Conservation (phyloP, 805 yeast genomes). For the Dipodascopsis uninucleata region DNA sequence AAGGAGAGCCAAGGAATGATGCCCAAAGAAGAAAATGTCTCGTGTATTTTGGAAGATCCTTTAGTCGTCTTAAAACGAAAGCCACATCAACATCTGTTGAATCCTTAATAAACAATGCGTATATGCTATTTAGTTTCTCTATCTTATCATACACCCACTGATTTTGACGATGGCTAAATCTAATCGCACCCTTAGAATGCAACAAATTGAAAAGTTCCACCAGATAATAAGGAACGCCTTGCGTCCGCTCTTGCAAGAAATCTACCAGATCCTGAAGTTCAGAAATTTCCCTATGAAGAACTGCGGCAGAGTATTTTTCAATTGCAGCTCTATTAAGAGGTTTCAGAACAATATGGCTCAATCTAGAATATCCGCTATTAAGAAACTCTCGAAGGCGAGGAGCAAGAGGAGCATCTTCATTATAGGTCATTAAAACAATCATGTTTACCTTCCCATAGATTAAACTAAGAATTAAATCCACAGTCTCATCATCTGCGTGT, state of each 20-base stretch:
- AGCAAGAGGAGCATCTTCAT: conserved; percentile 12
- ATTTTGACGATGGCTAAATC: conserved; percentile 13
- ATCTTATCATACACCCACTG: conserved; percentile 17
- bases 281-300: conserved; percentile 13
- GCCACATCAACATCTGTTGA: conserved; percentile 16
- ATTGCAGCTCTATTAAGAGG: conserved; percentile 19
- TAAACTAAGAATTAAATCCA: conserved; percentile 19
- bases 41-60: conserved; percentile 22
- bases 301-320: conserved; percentile 7
- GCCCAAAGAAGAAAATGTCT: conserved; percentile 25
- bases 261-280: conserved; percentile 15
- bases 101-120: conserved; percentile 5
- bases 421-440: conserved; percentile 17
- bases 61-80: conserved; percentile 19
- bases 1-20: conserved; percentile 21
- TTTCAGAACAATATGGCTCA: conserved; percentile 16
- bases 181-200: conserved; percentile 8
- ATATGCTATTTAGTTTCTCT: conserved; percentile 4
- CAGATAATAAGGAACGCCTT: conserved; percentile 24
- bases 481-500: conserved; percentile 24
- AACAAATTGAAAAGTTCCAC: conserved; percentile 15
- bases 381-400: conserved; percentile 8
- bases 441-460: conserved; percentile 17
- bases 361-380: conserved; percentile 14
- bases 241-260: conserved; percentile 5